Conservation (phyloP, 805 yeast genomes). For the Metschnikowia cubensis region DNA sequence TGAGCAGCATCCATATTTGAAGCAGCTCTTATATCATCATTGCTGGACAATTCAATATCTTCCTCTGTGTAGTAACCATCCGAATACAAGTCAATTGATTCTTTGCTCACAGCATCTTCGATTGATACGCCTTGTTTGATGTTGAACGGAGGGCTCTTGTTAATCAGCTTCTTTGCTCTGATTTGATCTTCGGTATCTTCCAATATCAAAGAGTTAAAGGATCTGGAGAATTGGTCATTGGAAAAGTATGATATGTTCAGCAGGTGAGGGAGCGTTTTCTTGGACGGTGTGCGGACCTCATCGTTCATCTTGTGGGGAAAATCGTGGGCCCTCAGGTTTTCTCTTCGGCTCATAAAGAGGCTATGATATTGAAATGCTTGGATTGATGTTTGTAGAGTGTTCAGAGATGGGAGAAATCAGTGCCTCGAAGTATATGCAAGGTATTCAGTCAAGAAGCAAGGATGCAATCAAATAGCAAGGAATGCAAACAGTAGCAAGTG, state of each 20-base stretch:
- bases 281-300: slow-evolving; percentile 5
- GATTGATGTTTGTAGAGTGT: neutral
- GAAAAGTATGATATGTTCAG: slow-evolving; percentile 32
- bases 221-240: slow-evolving; percentile 37
- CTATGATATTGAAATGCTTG: neutral
- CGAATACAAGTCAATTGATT: slow-evolving; percentile 20
- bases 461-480: neutral
- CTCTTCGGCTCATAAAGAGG: slow-evolving; percentile 1
- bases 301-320: neutral
- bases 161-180: slow-evolving; percentile 22
- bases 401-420: neutral
- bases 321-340: neutral
- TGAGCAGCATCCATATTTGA: neutral
- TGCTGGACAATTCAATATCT: slow-evolving; percentile 12
- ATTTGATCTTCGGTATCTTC: slow-evolving; percentile 31
- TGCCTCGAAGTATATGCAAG: neutral
- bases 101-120: slow-evolving; percentile 17
- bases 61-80: slow-evolving; percentile 14
- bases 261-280: slow-evolving; percentile 6
- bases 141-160: slow-evolving; percentile 42
- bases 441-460: neutral
- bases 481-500: neutral
- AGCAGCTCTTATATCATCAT: slow-evolving; percentile 4
- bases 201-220: slow-evolving; percentile 40
- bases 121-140: slow-evolving; percentile 28